Evolutionary conservation across 2,329 filamentous ascomycete species (phyloP), one percentile per base, ranked within the genome.

Genomic region (Aureobasidium sp.): DNA sequence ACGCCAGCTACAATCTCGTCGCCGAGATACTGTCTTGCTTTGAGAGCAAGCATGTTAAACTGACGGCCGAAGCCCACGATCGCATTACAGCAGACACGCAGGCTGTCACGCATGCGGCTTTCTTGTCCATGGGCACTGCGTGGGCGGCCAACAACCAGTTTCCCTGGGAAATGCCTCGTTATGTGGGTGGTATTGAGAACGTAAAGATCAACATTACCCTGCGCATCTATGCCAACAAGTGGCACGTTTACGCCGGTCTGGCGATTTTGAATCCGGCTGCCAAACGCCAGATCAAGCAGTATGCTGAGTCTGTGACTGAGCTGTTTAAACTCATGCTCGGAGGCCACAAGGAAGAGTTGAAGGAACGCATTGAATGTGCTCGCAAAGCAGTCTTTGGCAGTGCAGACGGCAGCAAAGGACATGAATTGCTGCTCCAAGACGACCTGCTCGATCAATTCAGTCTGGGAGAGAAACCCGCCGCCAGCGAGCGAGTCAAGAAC

Each of bases 121-220:
- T 99, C 75, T 80, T 99, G 56, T 78, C 88, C 72, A 99, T 99
- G 94, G 94, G 95, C 66, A 95, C 93, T 66, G 94, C 94, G 9
- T 99, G 95, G 95, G 89, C 91, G 68, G 92, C 92, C 36, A 95
- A 95, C 74, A 84, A 87, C 63, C 91, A 99, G 73, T 99, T 97
- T 70, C 94, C 95, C 0, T 99, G 94, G 94, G 93, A 97, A 70
- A 86, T 93, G 51, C 86, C 87, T n/a, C 91, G 94, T 65, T 99
- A 97, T 75, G 86, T 97, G 4, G 94, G 94, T 63, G 95, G 94
- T 58, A 96, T 99, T 70, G 94, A 99, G 76, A 99, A 99, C 74
- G 93, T 97, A 70, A 99, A 99, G 79, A 96, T 97, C 79, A 99
- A 99, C 78, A 87, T 97, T 68, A 97, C 91, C 68, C 80, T 99